Conservation (phyloP, 2,329 filamentous ascomycete genomes). For the Ambrosiella beaveri region DNA sequence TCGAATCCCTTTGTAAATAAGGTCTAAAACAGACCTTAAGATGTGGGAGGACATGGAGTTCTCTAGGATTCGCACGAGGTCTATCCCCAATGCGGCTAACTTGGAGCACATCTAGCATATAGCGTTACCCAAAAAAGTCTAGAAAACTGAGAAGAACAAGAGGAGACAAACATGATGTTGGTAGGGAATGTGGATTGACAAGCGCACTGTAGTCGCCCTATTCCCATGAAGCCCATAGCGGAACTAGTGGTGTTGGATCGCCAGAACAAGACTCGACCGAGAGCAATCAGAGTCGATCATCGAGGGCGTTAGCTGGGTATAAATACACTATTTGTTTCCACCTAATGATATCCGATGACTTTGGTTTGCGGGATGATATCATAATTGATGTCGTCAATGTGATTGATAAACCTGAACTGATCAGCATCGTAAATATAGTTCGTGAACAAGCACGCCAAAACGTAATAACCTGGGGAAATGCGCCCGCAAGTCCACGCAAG, state of each 20-base stretch:
- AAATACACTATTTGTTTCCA: too few species aligned
- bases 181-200: too few species aligned
- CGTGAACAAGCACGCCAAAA: neutral
- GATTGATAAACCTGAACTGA: neutral
- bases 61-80: neutral
- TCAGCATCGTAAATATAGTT: neutral
- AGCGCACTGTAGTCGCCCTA: neutral
- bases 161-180: neutral
- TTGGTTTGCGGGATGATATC: too few species aligned
- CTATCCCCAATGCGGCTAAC: neutral
- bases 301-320: too few species aligned
- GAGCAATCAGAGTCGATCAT: too few species aligned
- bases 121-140: neutral
- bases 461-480: slow-evolving; percentile 3
- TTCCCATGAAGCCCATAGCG: neutral
- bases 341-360: too few species aligned
- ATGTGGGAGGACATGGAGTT: neutral
- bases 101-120: neutral
- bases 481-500: neutral
- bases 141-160: neutral
- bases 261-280: too few species aligned
- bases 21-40: too few species aligned
- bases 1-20: too few species aligned
- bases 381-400: too few species aligned
- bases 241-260: too few species aligned